Percentiles rank a stretch among this genome's conserved stretches.
phyloP scores from a whole-genome alignment of 805 yeast species.

The Alloascoidea africana region DNA sequence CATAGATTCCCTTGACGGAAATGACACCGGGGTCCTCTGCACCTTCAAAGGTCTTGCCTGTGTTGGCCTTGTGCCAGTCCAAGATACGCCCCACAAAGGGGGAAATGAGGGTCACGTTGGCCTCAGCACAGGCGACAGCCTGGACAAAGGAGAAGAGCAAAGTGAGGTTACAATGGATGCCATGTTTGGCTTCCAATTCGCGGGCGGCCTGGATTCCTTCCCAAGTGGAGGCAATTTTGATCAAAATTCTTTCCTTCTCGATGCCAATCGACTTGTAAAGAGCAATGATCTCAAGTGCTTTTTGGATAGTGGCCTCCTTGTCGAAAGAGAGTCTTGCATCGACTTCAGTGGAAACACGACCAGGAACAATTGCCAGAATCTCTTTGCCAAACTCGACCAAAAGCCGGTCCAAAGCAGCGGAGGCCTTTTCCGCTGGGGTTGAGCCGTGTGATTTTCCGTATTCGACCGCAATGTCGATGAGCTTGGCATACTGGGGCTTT shows the following conservation, averaged over 20 bases:
- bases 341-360: conserved; percentile 98
- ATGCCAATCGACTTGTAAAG: conserved; percentile 81
- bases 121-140: conserved; percentile 99
- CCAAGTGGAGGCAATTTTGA: conserved; percentile 96
- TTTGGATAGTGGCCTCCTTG: conserved; percentile 84
- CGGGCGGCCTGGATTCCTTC: conserved; percentile 99
- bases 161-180: conserved; percentile 90
- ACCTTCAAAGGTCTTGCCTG: conserved; percentile 74
- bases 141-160: conserved; percentile 88
- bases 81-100: conserved; percentile 98
- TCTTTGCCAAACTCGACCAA: conserved; percentile 93
- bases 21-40: conserved; percentile 92
- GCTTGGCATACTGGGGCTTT: conserved; percentile 75
- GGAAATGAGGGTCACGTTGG: conserved; percentile 86
- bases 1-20: conserved; percentile 78
- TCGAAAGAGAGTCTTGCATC: conserved; percentile 97
- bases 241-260: conserved; percentile 76
- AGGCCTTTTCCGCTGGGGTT: conserved; percentile 41
- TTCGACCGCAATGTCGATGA: conserved; percentile 83
- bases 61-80: conserved; percentile 93
- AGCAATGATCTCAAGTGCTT: conserved; percentile 83
- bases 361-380: conserved; percentile 90
- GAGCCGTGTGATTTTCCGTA: conserved; percentile 50
- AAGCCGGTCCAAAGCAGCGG: conserved; percentile 76
- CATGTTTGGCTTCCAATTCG: conserved; percentile 83